Evolutionary conservation across 225 moss, liverwort and hornwort species (phyloP).

Genomic region (Pseudisothecium myosuroides): DNA sequence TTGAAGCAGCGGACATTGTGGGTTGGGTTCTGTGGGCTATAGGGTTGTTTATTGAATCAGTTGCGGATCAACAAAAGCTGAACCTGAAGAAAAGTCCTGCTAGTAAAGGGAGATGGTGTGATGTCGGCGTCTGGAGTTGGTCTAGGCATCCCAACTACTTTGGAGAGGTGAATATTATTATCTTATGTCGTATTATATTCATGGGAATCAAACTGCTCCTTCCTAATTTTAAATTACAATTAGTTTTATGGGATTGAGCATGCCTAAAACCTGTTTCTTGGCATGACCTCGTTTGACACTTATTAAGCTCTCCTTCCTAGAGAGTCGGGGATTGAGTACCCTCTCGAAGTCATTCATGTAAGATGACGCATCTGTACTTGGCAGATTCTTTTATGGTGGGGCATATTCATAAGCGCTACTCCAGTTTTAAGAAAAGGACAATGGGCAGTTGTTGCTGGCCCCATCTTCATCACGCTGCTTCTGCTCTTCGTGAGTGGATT

Average conservation of each 20-base stretch:
- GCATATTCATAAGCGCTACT: slow-evolving; percentile 71
- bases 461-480: slow-evolving; percentile 63
- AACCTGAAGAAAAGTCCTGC: slow-evolving; percentile 49
- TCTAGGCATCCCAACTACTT: slow-evolving; percentile 97
- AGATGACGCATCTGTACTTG: not conserved
- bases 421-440: slow-evolving; percentile 74
- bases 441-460: slow-evolving; percentile 77
- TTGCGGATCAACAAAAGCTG: slow-evolving; percentile 85
- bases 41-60: slow-evolving; percentile 51
- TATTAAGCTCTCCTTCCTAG: not conserved
- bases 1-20: slow-evolving; percentile 42
- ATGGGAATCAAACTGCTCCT: not conserved
- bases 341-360: not conserved
- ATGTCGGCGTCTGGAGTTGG: slow-evolving; percentile 79
- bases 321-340: not conserved
- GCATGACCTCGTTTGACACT: not conserved
- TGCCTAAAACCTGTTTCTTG: not conserved
- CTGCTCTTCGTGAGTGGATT: slow-evolving; percentile 95
- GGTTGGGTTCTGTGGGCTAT: slow-evolving; percentile 67
- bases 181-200: not conserved
- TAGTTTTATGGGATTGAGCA: not conserved
- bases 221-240: not conserved
- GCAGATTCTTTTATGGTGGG: slow-evolving; percentile 94
- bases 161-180: slow-evolving; percentile 44
- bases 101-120: slow-evolving; percentile 78